Base-by-base conservation (phyloP, 345 rosid species). In the Salix viminalis region DNA sequence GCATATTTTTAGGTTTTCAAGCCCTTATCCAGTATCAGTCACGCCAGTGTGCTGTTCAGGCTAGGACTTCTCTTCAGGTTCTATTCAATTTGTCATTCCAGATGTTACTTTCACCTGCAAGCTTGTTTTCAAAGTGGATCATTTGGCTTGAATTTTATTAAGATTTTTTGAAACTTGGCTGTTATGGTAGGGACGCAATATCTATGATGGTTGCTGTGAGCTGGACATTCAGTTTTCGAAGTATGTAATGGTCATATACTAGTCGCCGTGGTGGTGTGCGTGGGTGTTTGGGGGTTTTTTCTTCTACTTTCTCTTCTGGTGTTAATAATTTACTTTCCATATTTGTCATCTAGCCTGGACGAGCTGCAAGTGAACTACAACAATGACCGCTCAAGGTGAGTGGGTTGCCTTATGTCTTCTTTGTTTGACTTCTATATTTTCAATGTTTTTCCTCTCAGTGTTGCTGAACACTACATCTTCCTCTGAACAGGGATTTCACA, bases 301-400 rank as follows among this genome's bases (percentile, higher is more conserved):
- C 36, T 34, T 34, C 36, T 34, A 5, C 1, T 19, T 32, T 5
- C n/a, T 4, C 48, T 13, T 24, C 12, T 32, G 41, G 41, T 65
- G 48, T n/a, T 62, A 60, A 24, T 73, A 65, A 54, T 46, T 16
- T 23, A 41, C 56, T 50, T 23, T 15, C 54, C 13, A 19, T 70
- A 48, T 78, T 67, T 50, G 39, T 64, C 28, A 70, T 79, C 32
- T 82, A 93, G 98, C 90, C 94, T 96, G 82, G 98, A 96, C 70
- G 99, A 96, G 83, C 80, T 96, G 85, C 99, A 96, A 90, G 99
- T 94, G 75, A 91, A 92, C 90, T 94, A 91, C 89, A 96, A 96
- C 81, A 94, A 94, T 76, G 99, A 96, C 71, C 90, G 97, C 44
- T 96, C 99, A 44, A 91, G 99, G 99, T 92, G 72, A 50, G 80